Conservation (phyloP, 176 grass and related monocot genomes). For the Tillandsia leiboldiana region DNA sequence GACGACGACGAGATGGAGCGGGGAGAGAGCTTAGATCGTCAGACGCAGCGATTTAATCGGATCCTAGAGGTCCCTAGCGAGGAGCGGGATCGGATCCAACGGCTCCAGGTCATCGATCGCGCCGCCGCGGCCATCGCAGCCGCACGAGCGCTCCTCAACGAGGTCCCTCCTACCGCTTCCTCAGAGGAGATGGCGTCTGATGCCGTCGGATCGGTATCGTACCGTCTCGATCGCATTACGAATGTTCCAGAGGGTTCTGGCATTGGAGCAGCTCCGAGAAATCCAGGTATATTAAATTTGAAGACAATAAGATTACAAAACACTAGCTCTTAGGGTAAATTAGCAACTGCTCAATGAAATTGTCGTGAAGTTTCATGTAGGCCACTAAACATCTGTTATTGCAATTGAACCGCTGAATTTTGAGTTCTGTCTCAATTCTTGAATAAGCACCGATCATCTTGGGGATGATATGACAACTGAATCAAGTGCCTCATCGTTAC, state of each 20-base stretch:
- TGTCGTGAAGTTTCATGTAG: too few species aligned
- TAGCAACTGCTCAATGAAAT: too few species aligned
- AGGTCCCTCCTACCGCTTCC: slow-evolving; percentile 16
- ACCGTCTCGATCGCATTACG: background rate
- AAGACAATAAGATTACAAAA: background rate
- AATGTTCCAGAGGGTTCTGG: background rate
- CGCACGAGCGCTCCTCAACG: slow-evolving; percentile 56
- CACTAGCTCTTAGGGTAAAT: background rate
- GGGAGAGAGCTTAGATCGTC: slow-evolving; percentile 15
- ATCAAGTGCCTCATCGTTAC: too few species aligned
- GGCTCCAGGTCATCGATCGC: slow-evolving; percentile 77
- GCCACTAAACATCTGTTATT: too few species aligned
- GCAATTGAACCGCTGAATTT: too few species aligned
- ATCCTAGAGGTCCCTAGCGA: slow-evolving; percentile 61
- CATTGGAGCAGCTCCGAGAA: background rate
- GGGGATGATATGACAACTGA: too few species aligned
- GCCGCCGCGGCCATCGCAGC: slow-evolving; percentile 78
- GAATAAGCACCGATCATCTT: too few species aligned
- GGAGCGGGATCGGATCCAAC: slow-evolving; percentile 78
- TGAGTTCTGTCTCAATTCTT: too few species aligned
- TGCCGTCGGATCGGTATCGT: background rate
- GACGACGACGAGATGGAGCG: background rate
- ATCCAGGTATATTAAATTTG: background rate
- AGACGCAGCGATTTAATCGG: slow-evolving; percentile 65
- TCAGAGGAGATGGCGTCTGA: slow-evolving; percentile 4